Conservation (phyloP, 2,329 filamentous ascomycete species). For the Paraphaeosphaeria minitans region DNA sequence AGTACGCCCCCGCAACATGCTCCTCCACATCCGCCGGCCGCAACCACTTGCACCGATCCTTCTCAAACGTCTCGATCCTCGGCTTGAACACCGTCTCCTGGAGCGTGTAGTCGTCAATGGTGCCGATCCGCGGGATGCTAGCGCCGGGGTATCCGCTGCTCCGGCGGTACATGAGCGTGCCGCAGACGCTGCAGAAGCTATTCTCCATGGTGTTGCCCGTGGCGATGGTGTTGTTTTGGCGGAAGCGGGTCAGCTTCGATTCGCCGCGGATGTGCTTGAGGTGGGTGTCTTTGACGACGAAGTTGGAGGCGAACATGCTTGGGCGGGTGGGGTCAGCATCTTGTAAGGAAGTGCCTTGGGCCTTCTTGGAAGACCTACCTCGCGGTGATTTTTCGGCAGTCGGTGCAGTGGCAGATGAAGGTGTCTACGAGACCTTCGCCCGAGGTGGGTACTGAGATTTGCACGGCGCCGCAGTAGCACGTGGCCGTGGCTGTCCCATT, state of each 20-base stretch:
- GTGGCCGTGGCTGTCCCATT: constrained; percentile 2
- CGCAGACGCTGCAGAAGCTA: constrained; percentile 3
- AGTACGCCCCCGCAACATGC: background rate
- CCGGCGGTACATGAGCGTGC: constrained; percentile 1
- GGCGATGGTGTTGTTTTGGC: constrained; percentile 48
- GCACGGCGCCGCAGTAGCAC: constrained; percentile 2
- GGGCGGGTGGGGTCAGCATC: background rate
- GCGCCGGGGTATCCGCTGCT: constrained; percentile 12
- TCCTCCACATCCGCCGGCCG: background rate
- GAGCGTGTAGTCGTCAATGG: constrained; percentile 63
- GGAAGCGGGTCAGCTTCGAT: constrained; percentile 55
- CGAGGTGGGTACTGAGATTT: background rate
- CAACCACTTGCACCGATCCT: constrained; percentile 46
- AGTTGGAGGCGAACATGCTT: constrained; percentile 47
- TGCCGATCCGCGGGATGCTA: constrained; percentile 54
- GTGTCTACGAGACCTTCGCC: constrained; percentile 1
- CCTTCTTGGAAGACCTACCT: background rate
- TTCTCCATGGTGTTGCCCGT: constrained; percentile 21
- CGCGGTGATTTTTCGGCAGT: constrained; percentile 58
- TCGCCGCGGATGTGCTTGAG: constrained; percentile 58
- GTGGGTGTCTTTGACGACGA: constrained; percentile 54
- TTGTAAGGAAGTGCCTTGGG: background rate
- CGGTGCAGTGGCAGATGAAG: constrained; percentile 3
- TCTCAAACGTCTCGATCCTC: constrained; percentile 56
- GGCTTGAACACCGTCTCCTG: constrained; percentile 62